Base-by-base conservation (phyloP, 495 filamentous ascomycete species). In the Podospora pseudopauciseta region DNA sequence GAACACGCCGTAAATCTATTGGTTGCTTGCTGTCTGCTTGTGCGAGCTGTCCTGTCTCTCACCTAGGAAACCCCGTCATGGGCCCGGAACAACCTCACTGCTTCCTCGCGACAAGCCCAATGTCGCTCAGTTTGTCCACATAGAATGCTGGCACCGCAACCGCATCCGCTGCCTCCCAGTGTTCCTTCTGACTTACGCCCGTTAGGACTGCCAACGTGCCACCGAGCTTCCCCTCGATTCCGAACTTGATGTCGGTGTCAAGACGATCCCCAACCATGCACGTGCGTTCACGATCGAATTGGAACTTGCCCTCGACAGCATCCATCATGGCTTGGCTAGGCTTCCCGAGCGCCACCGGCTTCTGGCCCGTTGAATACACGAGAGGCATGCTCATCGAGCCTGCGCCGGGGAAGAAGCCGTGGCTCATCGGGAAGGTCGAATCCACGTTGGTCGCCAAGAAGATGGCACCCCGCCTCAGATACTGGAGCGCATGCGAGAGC, bases 291-390 rank as follows among this genome's bases (percentile, higher is more conserved):
- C 93, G 87, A 75, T 98, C 92, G 64, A 99, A 90, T 65, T 86
- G 82, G 75, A 97, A 97, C 79, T 94, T 97, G 39, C 94, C 94
- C 83, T 98, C 94, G 73, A 99, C 90, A 6, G 96, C 92, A 80
- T 97, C 94, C 95, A 99, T 97, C 95, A 99, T 98, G 13, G 93
- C 94, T 82, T 97, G 92, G 71, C 92, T 96, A 4, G 95, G 96
- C 79, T 99, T 99, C 11, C 95, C 95, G 58, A 97, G 78, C 5
- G 91, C 87, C 44, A 92, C 74, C 1, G 94, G 93, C 72, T 90
- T 81, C 79, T 86, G 74, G 5, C 85, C 88, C 11, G 73, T 81
- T 88, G 94, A 94, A 77, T 90, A 90, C 57, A 88, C 83, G 63
- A 99, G 78, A 5, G 94, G 92, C 59, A 91, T 88, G 62, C 89